These are phyloP conservation scores for Monilinia vaccinii-corymbosi DNA, from an alignment of 2,329 filamentous ascomycete species.

Conservation along the genomic window DNA sequence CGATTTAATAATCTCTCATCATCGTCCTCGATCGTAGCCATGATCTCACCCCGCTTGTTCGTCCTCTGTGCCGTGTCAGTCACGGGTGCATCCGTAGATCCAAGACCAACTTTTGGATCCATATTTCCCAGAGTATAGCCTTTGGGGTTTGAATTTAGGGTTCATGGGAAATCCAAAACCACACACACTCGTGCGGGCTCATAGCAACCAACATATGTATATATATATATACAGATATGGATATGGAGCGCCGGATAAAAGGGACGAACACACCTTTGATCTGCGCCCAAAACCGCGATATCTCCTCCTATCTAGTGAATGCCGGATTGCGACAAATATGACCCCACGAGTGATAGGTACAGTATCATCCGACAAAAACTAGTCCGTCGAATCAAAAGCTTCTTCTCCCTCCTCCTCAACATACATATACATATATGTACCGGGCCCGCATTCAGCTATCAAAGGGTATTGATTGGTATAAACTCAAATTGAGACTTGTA, in stretches of 20 bases:
- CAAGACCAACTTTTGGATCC: background rate
- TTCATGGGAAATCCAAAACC: background rate
- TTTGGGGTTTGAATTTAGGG: background rate
- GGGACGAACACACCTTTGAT: background rate
- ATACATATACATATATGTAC: background rate
- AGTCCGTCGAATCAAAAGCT: background rate
- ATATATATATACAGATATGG: background rate
- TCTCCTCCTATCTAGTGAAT: background rate
- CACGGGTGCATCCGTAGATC: background rate
- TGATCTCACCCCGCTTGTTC: constrained; percentile 15
- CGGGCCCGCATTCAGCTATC: background rate
- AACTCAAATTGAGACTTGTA: background rate
- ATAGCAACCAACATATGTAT: background rate
- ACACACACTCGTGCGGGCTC: constrained; percentile 6
- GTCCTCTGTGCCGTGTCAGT: background rate
- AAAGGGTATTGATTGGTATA: background rate
- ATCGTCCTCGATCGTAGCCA: constrained; percentile 46
- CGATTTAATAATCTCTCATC: constrained; percentile 51
- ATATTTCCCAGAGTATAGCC: background rate
- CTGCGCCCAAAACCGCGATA: background rate
- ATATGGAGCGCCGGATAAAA: background rate
- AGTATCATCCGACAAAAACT: background rate
- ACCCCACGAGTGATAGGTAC: background rate
- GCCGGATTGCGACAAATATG: background rate
- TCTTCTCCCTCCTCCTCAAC: background rate